These are phyloP conservation scores for Lasiosphaeria miniovina DNA, from an alignment of 495 filamentous ascomycete species.

Conservation along the genomic window DNA sequence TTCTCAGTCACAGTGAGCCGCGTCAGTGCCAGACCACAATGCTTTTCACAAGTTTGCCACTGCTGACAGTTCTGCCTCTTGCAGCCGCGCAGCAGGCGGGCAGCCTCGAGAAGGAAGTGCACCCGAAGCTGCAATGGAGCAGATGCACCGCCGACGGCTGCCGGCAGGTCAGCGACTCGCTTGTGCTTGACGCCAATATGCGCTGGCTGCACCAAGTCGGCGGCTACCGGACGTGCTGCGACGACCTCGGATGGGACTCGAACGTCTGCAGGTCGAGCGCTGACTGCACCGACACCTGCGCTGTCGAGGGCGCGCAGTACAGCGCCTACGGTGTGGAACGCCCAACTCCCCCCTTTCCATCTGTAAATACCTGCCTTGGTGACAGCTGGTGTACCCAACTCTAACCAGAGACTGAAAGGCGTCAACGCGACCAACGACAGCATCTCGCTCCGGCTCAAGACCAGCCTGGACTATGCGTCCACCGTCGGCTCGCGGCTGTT, in stretches of 20 bases:
- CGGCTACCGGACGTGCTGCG: constrained; percentile 38
- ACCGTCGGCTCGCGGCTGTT: constrained; percentile 50
- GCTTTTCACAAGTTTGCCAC: constrained; percentile 12
- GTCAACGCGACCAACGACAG: constrained; percentile 35
- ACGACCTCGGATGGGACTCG: constrained; percentile 38
- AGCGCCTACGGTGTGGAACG: constrained; percentile 6
- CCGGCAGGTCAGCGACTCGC: constrained; percentile 30
- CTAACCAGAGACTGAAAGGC: constrained; percentile 27
- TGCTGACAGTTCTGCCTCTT: constrained; percentile 5
- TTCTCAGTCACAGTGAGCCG: too few species aligned
- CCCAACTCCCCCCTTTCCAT: too few species aligned
- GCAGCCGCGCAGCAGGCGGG: constrained; percentile 50
- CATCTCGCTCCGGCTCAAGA: constrained; percentile 47
- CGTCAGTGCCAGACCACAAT: constrained; percentile 2
- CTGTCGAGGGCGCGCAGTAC: constrained; percentile 45
- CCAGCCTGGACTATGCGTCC: constrained; percentile 38
- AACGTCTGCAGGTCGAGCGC: constrained; percentile 27
- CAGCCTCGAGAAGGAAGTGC: constrained; percentile 47
- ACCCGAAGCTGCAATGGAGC: constrained; percentile 55
- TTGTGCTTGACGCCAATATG: constrained; percentile 46
- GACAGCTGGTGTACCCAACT: background rate
- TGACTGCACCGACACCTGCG: constrained; percentile 42
- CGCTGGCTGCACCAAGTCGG: constrained; percentile 42
- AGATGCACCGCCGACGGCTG: constrained; percentile 51
- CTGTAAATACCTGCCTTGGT: too few species aligned